Conservation (phyloP, 108 stramenopile species). For the Fragilaria radians region DNA sequence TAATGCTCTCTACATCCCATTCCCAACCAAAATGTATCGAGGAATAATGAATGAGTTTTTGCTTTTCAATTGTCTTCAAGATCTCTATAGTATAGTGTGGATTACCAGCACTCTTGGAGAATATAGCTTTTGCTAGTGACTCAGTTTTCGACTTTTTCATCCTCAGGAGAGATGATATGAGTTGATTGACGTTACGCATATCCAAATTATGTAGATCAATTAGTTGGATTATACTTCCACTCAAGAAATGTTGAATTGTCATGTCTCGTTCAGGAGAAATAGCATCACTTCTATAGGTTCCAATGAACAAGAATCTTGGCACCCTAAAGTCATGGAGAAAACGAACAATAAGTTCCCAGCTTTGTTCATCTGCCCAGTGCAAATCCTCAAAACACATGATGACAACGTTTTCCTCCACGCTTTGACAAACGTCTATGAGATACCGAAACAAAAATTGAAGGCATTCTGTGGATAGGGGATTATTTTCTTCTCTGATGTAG, state of each 20-base stretch:
- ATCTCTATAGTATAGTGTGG: neutral
- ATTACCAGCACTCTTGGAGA: neutral
- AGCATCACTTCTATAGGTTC: neutral
- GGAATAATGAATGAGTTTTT: neutral
- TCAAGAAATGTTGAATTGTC: neutral
- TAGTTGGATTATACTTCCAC: neutral
- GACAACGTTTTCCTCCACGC: neutral
- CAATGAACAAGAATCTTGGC: neutral
- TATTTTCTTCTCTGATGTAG: neutral
- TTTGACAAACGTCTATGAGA: neutral
- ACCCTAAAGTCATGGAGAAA: neutral
- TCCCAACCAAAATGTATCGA: conserved; percentile 4
- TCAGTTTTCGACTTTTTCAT: neutral
- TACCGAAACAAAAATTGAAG: neutral
- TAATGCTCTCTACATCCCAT: neutral
- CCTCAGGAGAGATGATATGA: neutral
- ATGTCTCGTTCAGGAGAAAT: neutral
- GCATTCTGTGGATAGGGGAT: neutral
- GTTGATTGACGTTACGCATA: neutral
- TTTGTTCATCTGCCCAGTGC: neutral
- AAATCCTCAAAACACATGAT: neutral
- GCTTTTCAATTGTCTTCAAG: neutral
- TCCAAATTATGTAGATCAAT: conserved; percentile 2
- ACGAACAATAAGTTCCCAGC: neutral
- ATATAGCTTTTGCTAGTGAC: neutral